Evolutionary conservation across 257 asterid species (phyloP), one percentile per base, ranked within the genome.

Genomic region (Thymus quinquecostatus): DNA sequence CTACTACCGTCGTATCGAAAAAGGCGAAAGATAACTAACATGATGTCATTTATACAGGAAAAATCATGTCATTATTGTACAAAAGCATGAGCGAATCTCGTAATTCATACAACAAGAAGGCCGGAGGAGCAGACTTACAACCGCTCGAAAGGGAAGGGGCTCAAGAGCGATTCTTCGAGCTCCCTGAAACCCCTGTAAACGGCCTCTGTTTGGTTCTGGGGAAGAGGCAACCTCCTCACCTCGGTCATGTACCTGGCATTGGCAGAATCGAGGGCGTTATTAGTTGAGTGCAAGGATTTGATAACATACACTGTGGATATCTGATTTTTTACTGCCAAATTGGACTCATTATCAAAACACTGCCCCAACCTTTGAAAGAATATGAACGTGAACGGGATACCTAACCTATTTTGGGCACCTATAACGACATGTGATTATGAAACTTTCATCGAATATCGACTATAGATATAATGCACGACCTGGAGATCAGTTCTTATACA

Each of bases 181-280:
- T 95, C 98, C 73, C 92, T 83, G 45, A 89, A 89, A 43, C 96
- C 97, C 44, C 84, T 81, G 73, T 85, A 92, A 32, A 95, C 88
- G 0, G 86, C 83, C 78, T 92, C 97, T n/a, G 95, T 92, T 77
- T 89, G 92, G 62, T 79, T 82, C 79, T 86, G 90, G 3, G 97
- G 90, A 70, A 92, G 89, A 53, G 97, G 84, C 78, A 95, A 51
- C 76, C 99, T 85, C 65, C 89, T 77, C 51, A 92, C 97, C 80
- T 95, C 99, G 34, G 98, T 86, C 98, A 89, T 88, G 60, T 84
- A 92, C 90, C 98, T 94, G 87, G 67, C 28, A 44, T 58, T 72
- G 48, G 68, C 64, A 55, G 44, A 59, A 59, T 13, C 1, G 9
- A 6, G 44, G 61, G 41, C 1, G 10, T 57, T 30, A 57, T 1